A percentile compares a stretch with the other conserved stretches of the same genome.
Evolutionary conservation across 148 eudicot genomes (phyloP).

Genomic region (Linanthus parryae): DNA sequence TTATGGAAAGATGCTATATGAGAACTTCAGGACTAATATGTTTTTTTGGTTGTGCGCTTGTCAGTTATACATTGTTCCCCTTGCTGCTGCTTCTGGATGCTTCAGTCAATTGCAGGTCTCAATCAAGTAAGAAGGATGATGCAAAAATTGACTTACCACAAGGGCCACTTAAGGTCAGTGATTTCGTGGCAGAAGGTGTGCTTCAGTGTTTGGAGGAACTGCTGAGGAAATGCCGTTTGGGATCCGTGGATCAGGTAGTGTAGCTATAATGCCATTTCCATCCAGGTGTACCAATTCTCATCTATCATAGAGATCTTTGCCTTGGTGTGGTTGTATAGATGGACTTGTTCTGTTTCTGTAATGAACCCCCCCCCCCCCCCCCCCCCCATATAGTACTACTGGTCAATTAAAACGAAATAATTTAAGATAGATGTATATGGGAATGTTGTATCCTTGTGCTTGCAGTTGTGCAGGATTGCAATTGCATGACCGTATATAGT

Average conservation of each 20-base stretch:
- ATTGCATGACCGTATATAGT: no score
- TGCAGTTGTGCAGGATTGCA: no score
- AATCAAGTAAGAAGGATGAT: conserved; percentile 20
- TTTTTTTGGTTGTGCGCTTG: conserved; percentile 14
- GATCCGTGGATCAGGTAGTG: conserved; percentile 67
- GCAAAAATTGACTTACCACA: conserved; percentile 12
- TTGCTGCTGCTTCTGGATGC: conserved; percentile 89
- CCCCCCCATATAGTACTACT: no score
- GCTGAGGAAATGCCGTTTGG: conserved; percentile 56
- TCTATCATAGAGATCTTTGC: no score
- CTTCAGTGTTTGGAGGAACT: conserved; percentile 83
- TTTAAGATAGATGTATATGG: no score
- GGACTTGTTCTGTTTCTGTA: no score
- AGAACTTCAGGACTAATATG: neutral
- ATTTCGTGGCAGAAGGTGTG: conserved; percentile 70
- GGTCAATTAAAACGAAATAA: no score
- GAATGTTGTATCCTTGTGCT: no score
- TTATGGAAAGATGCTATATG: no score
- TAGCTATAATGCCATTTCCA: conserved; percentile 3
- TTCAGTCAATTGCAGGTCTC: conserved; percentile 56
- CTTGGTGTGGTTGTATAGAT: no score
- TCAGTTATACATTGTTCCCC: conserved; percentile 85
- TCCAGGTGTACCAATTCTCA: no score
- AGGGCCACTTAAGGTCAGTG: conserved; percentile 40
- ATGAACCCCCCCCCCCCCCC: no score